Evolutionary conservation across 2,329 filamentous ascomycete genomes (phyloP), one percentile per base, ranked within the genome.

Genomic region (Diaporthe nobilis): DNA sequence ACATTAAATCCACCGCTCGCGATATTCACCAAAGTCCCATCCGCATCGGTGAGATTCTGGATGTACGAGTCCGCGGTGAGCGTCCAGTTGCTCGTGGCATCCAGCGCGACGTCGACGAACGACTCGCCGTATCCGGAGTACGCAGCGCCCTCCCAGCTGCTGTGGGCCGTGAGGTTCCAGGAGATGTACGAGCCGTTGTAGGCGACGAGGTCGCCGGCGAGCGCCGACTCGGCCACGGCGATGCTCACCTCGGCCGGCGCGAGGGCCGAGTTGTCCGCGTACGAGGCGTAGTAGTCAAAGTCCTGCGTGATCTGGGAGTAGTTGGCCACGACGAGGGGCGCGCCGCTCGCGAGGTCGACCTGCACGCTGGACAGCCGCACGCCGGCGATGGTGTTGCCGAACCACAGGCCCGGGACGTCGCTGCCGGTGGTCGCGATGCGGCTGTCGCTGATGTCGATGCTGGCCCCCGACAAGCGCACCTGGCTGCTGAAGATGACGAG

Each of bases 241-340:
- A 82, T 47, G 13, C 75, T 78, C 0, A 81, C 80, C 57, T 79
- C 73, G 1, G 82, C 82, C 1, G 82, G 82, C 4, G 61, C 55
- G 9, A 83, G 78, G 28, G 63, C 77, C 13, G 73, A 53, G 47
- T 83, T 82, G 34, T 83, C 79, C 1, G 76, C 71, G 39, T 81
- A 82, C 5, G 77, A 78, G 7, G 81, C 82, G 44, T 82, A 83
- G 61, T 82, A 80, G 63, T 81, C 79, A 63, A 84, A 84, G 55
- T 82, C 82, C 71, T 83, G 82, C 1, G 82, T 83, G 31, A 83
- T 78, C 67, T 83, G 80, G 2, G 78, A 80, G 37, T 65, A 77
- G 53, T 81, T 81, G 5, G 80, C 80, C 20, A 81, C 77, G 2
- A 81, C 77, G 1, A 83, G 77, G 7, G 82, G 71, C 5, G 57